Evolutionary conservation across 164 flowering plant genomes (phyloP).

Genomic region (Chimonanthus salicifolius): DNA sequence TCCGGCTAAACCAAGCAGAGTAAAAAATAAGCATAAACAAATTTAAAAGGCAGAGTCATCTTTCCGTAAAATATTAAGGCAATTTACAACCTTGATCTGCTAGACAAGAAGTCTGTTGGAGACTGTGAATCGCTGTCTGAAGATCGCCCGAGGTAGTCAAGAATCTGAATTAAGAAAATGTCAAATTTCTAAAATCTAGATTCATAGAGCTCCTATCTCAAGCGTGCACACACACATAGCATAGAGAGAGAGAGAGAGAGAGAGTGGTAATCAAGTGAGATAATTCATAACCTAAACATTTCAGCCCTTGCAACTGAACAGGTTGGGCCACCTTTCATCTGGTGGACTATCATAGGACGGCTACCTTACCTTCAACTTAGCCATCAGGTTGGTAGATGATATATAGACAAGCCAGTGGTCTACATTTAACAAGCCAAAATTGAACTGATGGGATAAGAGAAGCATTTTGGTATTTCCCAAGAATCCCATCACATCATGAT

Average conservation of each 20-base stretch:
- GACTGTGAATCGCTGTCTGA: conserved; percentile 71
- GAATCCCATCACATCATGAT: too few relatives aligned
- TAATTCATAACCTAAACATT: too few relatives aligned
- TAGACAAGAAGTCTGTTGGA: conserved; percentile 49
- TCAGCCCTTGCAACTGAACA: background rate
- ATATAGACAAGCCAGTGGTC: background rate
- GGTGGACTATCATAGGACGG: background rate
- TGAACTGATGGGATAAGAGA: background rate
- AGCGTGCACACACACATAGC: background rate
- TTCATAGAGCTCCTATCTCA: background rate
- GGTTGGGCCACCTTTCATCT: too few relatives aligned
- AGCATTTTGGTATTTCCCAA: background rate
- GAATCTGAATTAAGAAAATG: conserved; percentile 41
- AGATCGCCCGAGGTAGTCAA: conserved; percentile 81
- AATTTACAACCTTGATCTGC: conserved; percentile 67
- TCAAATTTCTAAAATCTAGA: conserved; percentile 5
- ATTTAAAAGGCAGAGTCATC: background rate
- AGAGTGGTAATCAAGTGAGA: too few relatives aligned
- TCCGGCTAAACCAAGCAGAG: conserved; percentile 63
- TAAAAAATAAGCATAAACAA: conserved; percentile 3
- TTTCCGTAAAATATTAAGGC: background rate
- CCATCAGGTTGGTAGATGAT: background rate
- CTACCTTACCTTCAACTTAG: background rate
- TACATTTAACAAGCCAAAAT: background rate
- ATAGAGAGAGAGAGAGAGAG: background rate